Evolutionary conservation across 768 basidiomycete species (phyloP).

Genomic region (Sporobolomyces roseus): DNA sequence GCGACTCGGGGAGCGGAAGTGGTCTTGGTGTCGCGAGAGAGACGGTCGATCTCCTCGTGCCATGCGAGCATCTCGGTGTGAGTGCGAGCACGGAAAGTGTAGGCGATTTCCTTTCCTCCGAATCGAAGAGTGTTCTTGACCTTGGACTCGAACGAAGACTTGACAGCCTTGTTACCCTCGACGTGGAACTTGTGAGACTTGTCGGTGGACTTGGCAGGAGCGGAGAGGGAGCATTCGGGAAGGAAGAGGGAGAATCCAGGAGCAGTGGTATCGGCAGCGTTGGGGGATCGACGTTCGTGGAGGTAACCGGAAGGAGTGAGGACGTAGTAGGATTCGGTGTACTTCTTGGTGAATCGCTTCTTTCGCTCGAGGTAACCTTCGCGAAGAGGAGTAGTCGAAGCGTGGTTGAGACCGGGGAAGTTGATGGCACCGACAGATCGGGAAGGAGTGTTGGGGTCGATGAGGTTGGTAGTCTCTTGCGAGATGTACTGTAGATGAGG

Average conservation of each 20-base stretch:
- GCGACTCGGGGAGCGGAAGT: background rate
- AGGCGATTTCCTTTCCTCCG: slow-evolving; percentile 42
- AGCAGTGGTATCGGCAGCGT: slow-evolving; percentile 32
- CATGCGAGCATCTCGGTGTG: slow-evolving; percentile 40
- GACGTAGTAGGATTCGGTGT: slow-evolving; percentile 45
- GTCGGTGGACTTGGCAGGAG: slow-evolving; percentile 37
- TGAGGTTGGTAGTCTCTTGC: slow-evolving; percentile 19
- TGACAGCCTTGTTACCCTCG: slow-evolving; percentile 10
- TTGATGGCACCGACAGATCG: slow-evolving; percentile 39
- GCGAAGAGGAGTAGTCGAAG: slow-evolving; percentile 43
- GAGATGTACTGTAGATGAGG: background rate
- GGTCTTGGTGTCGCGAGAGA: slow-evolving; percentile 41
- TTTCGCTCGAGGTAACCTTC: slow-evolving; percentile 46
- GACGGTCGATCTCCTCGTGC: slow-evolving; percentile 40
- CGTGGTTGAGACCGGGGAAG: slow-evolving; percentile 45
- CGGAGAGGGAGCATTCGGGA: slow-evolving; percentile 44
- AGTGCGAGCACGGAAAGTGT: slow-evolving; percentile 42
- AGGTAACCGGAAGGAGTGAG: slow-evolving; percentile 47
- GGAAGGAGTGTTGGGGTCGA: slow-evolving; percentile 40
- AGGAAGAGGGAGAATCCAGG: slow-evolving; percentile 47
- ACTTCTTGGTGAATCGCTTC: slow-evolving; percentile 46
- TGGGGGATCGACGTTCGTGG: slow-evolving; percentile 46
- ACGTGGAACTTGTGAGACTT: slow-evolving; percentile 37
- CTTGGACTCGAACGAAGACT: slow-evolving; percentile 19
- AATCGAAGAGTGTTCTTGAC: slow-evolving; percentile 40